phyloP scores from a whole-genome alignment of 257 asterid genomes.

The Nicotiana tomentosiformis region DNA sequence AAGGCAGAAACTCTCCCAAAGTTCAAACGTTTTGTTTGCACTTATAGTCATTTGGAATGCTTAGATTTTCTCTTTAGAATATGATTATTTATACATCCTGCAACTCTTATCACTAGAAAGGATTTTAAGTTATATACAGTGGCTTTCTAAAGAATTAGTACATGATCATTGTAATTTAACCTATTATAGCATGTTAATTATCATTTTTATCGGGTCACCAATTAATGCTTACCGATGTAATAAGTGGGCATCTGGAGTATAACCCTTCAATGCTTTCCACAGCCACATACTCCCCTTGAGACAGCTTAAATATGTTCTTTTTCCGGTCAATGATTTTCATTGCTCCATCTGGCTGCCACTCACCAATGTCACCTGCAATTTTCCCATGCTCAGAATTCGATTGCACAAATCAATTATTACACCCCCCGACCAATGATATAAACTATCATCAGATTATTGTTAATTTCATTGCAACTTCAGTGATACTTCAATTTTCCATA shows the following conservation, averaged over 20 bases:
- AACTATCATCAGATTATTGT: conserved; percentile 3
- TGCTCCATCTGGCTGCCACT: conserved; percentile 72
- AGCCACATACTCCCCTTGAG: conserved; percentile 96
- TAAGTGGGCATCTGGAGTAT: conserved; percentile 73
- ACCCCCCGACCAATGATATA: not conserved
- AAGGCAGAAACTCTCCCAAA: too few relatives aligned
- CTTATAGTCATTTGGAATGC: not conserved
- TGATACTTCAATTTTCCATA: not conserved
- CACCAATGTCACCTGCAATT: conserved; percentile 82
- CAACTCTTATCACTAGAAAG: not conserved
- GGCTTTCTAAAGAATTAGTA: too few relatives aligned
- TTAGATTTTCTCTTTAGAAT: not conserved
- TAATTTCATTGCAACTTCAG: not conserved
- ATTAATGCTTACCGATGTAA: conserved; percentile 45
- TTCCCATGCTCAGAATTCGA: not conserved
- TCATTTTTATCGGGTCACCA: too few relatives aligned
- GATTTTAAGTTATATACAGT: too few relatives aligned
- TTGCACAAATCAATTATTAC: not conserved
- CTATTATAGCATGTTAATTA: too few relatives aligned
- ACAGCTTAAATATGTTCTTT: conserved; percentile 90
- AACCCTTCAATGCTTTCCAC: conserved; percentile 74
- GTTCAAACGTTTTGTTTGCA: not conserved
- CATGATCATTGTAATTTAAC: too few relatives aligned
- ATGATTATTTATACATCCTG: not conserved
- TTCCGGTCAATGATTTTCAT: conserved; percentile 91